Evolutionary conservation across 164 flowering plant genomes (phyloP).

Genomic region (Vitis cinerea): DNA sequence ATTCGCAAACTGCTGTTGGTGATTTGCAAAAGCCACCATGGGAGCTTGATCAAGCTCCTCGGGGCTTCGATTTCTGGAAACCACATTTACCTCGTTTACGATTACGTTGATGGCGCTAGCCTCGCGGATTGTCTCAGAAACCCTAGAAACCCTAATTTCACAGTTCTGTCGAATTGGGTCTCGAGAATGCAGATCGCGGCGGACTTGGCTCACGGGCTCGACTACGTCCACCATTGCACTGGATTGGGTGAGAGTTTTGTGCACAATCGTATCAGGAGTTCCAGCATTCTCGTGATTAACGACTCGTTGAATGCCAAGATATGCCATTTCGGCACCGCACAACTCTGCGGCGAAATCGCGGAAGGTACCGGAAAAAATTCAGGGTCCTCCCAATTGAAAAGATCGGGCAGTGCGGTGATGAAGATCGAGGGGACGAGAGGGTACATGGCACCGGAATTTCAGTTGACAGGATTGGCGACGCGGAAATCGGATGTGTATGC

Average conservation of each 20-base stretch:
- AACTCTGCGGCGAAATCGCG: slow-evolving; percentile 61
- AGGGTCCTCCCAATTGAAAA: slow-evolving; percentile 4
- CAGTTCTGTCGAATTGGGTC: slow-evolving; percentile 69
- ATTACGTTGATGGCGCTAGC: slow-evolving; percentile 55
- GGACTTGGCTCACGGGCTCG: slow-evolving; percentile 80
- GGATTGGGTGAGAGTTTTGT: slow-evolving; percentile 40
- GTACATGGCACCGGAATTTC: slow-evolving; percentile 81
- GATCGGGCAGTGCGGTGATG: slow-evolving; percentile 25
- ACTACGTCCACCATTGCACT: slow-evolving; percentile 72
- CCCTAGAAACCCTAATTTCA: slow-evolving; percentile 55
- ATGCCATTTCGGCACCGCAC: slow-evolving; percentile 81
- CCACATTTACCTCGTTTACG: slow-evolving; percentile 75
- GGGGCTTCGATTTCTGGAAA: slow-evolving; percentile 69
- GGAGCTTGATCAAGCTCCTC: slow-evolving; percentile 57
- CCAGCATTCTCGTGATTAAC: slow-evolving; percentile 61
- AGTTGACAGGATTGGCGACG: slow-evolving; percentile 38
- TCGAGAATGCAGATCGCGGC: slow-evolving; percentile 79
- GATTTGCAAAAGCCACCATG: slow-evolving; percentile 57
- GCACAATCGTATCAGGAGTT: slow-evolving; percentile 71
- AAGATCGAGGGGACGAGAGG: slow-evolving; percentile 70
- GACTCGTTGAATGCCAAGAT: slow-evolving; percentile 59
- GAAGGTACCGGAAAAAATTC: not conserved
- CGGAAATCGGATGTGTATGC: slow-evolving; percentile 63
- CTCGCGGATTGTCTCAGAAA: slow-evolving; percentile 61
- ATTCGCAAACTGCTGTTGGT: slow-evolving; percentile 22